Percentiles rank a stretch among this genome's conserved stretches.
These are phyloP conservation scores for Powellomyces hirtus DNA, from an alignment of 192 early-diverging fungal genomes.

Conservation along the genomic window DNA sequence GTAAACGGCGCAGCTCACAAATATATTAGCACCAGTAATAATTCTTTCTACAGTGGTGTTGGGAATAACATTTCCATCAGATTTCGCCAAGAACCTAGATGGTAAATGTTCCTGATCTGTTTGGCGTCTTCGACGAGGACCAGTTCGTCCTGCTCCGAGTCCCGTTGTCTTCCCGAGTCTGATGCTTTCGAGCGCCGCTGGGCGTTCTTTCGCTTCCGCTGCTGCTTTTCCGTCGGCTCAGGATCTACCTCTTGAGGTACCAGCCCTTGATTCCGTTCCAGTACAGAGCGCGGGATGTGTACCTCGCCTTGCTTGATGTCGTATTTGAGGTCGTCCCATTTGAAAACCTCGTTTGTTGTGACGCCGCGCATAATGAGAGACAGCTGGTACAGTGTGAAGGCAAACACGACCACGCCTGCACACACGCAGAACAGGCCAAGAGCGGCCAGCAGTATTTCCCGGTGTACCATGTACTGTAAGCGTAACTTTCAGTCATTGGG, in stretches of 20 bases:
- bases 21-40: no score
- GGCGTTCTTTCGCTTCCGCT: not conserved
- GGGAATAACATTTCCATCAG: slow-evolving; percentile 42
- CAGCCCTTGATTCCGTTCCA: not conserved
- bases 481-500: no score
- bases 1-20: no score
- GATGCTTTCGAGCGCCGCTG: not conserved
- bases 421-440: slow-evolving; percentile 38
- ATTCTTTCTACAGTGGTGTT: slow-evolving; percentile 7
- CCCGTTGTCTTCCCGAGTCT: not conserved
- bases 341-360: slow-evolving; percentile 50
- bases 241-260: slow-evolving; percentile 37
- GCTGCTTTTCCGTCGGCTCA: not conserved
- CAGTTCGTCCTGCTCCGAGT: not conserved
- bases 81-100: slow-evolving; percentile 34
- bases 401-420: slow-evolving; percentile 38
- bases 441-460: slow-evolving; percentile 32
- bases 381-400: slow-evolving; percentile 40
- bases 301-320: slow-evolving; percentile 32
- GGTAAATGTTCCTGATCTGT: slow-evolving; percentile 41
- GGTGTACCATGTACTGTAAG: slow-evolving; percentile 32
- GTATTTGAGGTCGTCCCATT: slow-evolving; percentile 49
- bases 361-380: slow-evolving; percentile 31
- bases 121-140: slow-evolving; percentile 22
- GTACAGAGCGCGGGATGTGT: slow-evolving; percentile 13